Conservation (phyloP, 768 basidiomycete genomes). For the Sarcodon aspratus region DNA sequence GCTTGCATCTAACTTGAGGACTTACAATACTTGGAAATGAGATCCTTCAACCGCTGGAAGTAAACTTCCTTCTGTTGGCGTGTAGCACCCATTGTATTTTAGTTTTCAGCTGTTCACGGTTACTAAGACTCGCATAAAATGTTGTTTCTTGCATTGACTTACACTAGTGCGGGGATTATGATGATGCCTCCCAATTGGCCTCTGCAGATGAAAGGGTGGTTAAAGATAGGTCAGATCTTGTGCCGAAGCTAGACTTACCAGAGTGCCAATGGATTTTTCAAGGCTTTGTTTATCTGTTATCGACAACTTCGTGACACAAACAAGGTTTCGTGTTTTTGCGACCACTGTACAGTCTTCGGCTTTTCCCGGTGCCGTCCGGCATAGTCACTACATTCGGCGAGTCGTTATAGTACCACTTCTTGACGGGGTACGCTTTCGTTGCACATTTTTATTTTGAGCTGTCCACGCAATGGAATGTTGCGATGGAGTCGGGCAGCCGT, state of each 20-base stretch:
- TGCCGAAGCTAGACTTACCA: slow-evolving; percentile 30
- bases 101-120: slow-evolving; percentile 10
- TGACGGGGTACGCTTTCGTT: too few species aligned
- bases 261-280: slow-evolving; percentile 94
- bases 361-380: too few species aligned
- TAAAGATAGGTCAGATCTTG: not conserved
- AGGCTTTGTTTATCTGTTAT: slow-evolving; percentile 32
- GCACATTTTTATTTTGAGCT: too few species aligned
- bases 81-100: slow-evolving; percentile 74
- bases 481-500: slow-evolving; percentile 53
- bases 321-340: not conserved
- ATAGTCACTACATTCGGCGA: too few species aligned
- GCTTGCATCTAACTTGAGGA: slow-evolving; percentile 7
- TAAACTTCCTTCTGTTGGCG: slow-evolving; percentile 85
- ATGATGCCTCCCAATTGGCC: slow-evolving; percentile 84
- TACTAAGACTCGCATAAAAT: not conserved
- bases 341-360: too few species aligned
- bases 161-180: not conserved
- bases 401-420: too few species aligned
- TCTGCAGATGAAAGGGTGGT: slow-evolving; percentile 30
- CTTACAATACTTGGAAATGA: slow-evolving; percentile 83
- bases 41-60: slow-evolving; percentile 89
- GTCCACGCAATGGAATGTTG: slow-evolving; percentile 67
- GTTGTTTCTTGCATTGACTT: slow-evolving; percentile 1
- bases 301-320: not conserved